A percentile compares a stretch with the other conserved stretches of the same genome.
Evolutionary conservation across 1,284 basidiomycete species (phyloP).

Genomic region (Ganoderma boninense): DNA sequence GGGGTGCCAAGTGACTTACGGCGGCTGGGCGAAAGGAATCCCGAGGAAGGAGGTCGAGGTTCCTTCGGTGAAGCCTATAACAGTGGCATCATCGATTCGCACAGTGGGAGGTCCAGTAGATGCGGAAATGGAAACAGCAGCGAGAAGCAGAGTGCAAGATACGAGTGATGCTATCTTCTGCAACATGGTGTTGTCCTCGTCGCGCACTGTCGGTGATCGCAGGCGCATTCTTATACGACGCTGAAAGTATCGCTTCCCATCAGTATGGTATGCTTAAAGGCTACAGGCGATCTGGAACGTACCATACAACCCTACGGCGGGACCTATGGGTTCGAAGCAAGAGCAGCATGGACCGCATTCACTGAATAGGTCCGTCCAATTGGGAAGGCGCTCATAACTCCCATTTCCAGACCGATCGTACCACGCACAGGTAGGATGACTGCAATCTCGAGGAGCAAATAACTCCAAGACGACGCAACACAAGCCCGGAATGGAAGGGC

Average conservation of each 20-base stretch:
- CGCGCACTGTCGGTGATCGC: neutral
- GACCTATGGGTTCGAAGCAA: neutral
- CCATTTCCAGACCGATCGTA: neutral
- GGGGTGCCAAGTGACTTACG: conserved; percentile 41
- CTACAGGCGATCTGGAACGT: neutral
- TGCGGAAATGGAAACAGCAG: neutral
- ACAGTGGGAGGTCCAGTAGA: conserved; percentile 19
- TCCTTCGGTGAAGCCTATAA: conserved; percentile 21
- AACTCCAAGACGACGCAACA: neutral
- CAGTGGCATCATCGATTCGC: conserved; percentile 29
- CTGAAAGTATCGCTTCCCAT: neutral
- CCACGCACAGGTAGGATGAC: neutral
- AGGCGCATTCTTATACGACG: neutral
- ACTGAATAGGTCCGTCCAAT: neutral
- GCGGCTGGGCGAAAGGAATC: conserved; percentile 60
- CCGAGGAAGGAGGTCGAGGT: conserved; percentile 53
- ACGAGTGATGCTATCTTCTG: neutral
- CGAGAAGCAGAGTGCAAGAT: neutral
- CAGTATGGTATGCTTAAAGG: neutral
- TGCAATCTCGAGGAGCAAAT: neutral
- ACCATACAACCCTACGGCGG: neutral
- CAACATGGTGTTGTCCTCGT: neutral
- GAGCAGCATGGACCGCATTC: neutral
- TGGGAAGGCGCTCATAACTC: neutral
- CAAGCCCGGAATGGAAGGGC: neutral